phyloP scores from a whole-genome alignment of 352 stramenopile species.

The Phytophthora syringae region DNA sequence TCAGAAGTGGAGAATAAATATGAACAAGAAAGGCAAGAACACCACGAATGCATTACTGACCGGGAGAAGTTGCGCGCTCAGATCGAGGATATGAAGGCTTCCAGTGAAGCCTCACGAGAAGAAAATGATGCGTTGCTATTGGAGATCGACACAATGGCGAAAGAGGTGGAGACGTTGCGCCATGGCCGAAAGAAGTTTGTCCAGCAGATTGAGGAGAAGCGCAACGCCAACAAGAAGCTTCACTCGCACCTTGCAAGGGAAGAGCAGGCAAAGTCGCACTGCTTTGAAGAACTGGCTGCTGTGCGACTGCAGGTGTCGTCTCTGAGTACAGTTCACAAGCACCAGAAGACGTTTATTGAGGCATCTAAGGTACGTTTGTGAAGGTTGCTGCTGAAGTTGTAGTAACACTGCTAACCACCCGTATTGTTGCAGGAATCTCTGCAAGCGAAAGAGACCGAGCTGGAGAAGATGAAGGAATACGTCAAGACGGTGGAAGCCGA shows the following conservation, averaged over 20 bases:
- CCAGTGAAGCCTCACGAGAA: constrained; percentile 61
- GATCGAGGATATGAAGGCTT: constrained; percentile 57
- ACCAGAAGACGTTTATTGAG: constrained; percentile 77
- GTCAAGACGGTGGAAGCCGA: constrained; percentile 62
- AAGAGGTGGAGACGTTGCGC: constrained; percentile 65
- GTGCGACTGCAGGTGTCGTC: constrained; percentile 77
- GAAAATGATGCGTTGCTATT: constrained; percentile 78
- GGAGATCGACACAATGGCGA: constrained; percentile 75
- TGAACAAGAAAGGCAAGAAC: constrained; percentile 39
- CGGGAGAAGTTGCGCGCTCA: constrained; percentile 45
- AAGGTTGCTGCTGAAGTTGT: background rate
- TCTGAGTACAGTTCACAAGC: constrained; percentile 75
- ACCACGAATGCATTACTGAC: constrained; percentile 35
- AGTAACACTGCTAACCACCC: background rate
- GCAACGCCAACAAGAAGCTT: constrained; percentile 78
- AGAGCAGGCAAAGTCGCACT: constrained; percentile 70
- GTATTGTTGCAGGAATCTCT: constrained; percentile 51
- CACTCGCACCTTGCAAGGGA: constrained; percentile 70
- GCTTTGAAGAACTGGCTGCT: constrained; percentile 79
- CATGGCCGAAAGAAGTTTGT: constrained; percentile 77
- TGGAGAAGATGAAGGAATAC: constrained; percentile 74
- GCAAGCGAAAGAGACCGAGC: constrained; percentile 63
- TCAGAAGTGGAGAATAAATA: constrained; percentile 40
- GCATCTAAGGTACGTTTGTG: constrained; percentile 56
- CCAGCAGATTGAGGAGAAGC: constrained; percentile 82